Base-by-base conservation (phyloP, 345 rosid species). In the Reutealis trisperma region DNA sequence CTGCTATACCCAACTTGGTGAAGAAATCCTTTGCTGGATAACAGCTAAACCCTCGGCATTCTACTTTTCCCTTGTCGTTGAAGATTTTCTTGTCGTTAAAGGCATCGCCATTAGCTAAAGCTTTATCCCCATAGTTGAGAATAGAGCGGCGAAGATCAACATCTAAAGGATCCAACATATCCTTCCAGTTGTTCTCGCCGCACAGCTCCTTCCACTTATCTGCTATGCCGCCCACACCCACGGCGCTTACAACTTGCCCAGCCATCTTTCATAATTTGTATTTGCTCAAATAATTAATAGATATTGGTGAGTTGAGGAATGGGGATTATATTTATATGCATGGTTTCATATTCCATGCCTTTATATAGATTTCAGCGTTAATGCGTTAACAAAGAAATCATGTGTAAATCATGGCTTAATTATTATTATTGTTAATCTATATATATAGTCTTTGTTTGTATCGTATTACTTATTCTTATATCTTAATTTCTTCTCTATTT, bases 81-180 rank as follows among this genome's bases (percentile, higher is more conserved):
- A 84, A 89, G 59, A 37, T 37, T 37, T 37, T 37, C 21, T 74
- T 79, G 1, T 75, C 51, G 27, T 84, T 86, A 65, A 84, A 89
- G 63, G 85, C 77, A 59, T 81, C 75, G 6, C 80, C 74, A 10
- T 73, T 70, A 5, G 88, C 85, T 66, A 45, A 79, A 32, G 82
- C 86, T 74, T 80, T 81, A 68, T 89, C 86, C 5, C 87, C 85
- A 10, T 89, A 89, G 82, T 87, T 87, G 55, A 87, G 59, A 34
- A 89, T 70, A 59, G 77, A 87, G 18, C 77, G 77, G 68, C 90
- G 88, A 47, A 85, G 84, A 75, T 89, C 88, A 69, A 71, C 41
- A 63, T 87, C 85, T 19, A 89, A 84, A 52, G 92, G 90, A 59
- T 83, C 70, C 70, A 89, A 79, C 4, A 85, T 42, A 77, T 68